Conservation (phyloP, 305 asterid species). For the Rubia occidens region DNA sequence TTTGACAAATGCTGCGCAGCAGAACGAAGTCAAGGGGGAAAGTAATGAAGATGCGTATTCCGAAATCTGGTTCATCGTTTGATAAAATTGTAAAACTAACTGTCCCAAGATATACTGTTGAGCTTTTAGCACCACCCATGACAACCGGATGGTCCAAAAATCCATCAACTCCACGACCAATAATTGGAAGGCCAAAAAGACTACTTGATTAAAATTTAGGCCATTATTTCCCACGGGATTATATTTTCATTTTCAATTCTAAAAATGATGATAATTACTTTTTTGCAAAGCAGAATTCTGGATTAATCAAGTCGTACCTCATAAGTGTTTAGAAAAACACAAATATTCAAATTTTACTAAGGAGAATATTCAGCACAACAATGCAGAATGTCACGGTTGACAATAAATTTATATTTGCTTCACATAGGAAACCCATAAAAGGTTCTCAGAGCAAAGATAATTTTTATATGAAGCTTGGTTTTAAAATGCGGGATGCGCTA, state of each 20-base stretch:
- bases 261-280: background rate
- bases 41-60: background rate
- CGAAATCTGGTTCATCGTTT: background rate
- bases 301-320: background rate
- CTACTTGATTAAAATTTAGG: background rate
- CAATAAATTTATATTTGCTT: background rate
- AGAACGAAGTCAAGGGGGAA: too few species aligned
- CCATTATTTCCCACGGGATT: background rate
- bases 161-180: background rate
- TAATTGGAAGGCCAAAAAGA: background rate
- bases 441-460: background rate
- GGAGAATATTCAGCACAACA: background rate
- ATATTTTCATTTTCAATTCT: background rate
- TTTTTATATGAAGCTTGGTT: background rate
- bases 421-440: background rate
- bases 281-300: background rate
- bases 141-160: background rate
- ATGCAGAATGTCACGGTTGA: background rate
- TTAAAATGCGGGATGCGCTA: too few species aligned
- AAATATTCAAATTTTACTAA: too few species aligned
- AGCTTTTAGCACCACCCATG: background rate
- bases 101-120: too few species aligned
- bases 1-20: too few species aligned
- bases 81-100: too few species aligned
- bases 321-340: too few species aligned